phyloP scores from a whole-genome alignment of 768 basidiomycete genomes.

The Lactifluus echinatus region DNA sequence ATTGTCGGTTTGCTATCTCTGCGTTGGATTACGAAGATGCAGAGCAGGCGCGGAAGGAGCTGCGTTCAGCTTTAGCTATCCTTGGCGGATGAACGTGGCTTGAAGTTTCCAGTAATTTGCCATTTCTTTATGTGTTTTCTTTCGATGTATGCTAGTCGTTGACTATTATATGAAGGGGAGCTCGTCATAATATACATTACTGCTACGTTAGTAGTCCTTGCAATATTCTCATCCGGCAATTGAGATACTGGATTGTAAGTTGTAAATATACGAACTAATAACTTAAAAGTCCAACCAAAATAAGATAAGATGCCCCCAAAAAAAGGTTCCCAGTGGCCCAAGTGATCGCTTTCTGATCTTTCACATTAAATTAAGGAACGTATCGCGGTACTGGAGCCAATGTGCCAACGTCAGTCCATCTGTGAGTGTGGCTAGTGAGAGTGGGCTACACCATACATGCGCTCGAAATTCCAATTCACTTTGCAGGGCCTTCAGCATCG shows the following conservation, averaged over 20 bases:
- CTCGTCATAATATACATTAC: neutral
- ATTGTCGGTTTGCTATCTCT: slow-evolving; percentile 87
- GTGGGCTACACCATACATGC: neutral
- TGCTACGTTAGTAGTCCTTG: neutral
- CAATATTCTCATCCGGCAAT: neutral
- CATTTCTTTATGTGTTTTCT: too few relatives aligned
- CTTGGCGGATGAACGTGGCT: slow-evolving; percentile 42
- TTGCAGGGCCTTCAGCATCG: neutral
- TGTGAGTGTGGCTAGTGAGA: neutral
- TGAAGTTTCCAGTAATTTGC: too few relatives aligned
- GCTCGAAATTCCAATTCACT: neutral
- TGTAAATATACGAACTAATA: neutral
- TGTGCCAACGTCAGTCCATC: neutral
- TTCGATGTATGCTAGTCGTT: neutral
- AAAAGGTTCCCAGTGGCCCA: neutral
- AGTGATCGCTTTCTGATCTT: neutral
- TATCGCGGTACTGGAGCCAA: neutral
- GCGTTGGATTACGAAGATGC: slow-evolving; percentile 94
- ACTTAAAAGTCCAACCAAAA: too few relatives aligned
- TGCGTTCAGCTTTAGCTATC: slow-evolving; percentile 62
- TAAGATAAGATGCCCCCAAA: too few relatives aligned
- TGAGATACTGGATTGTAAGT: neutral
- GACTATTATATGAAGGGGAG: neutral
- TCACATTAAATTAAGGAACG: neutral
- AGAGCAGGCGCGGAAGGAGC: slow-evolving; percentile 76